Percentiles rank a stretch among this genome's conserved stretches.
These are phyloP conservation scores for Chalciporus piperatus DNA, from an alignment of 768 basidiomycete genomes.

Conservation along the genomic window DNA sequence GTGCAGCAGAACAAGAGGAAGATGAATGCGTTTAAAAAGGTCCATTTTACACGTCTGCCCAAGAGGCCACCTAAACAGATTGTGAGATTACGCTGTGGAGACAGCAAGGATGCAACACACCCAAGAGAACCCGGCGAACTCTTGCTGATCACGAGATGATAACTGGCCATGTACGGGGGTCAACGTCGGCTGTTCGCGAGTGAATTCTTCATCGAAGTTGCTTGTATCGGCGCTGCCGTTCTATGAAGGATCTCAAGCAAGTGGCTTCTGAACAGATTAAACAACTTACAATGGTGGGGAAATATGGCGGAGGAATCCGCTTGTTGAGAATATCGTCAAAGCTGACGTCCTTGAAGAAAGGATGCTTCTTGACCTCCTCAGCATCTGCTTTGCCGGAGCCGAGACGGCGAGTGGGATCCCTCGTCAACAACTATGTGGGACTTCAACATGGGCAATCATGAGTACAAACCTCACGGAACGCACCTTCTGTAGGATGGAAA, in stretches of 20 bases:
- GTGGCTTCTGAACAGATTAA: background rate
- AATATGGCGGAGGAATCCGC: constrained; percentile 95
- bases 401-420: constrained; percentile 87
- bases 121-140: constrained; percentile 98
- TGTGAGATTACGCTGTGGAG: background rate
- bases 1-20: constrained; percentile 33
- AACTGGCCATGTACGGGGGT: constrained; percentile 97
- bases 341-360: constrained; percentile 98
- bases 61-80: constrained; percentile 38
- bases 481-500: constrained; percentile 93
- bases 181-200: constrained; percentile 91
- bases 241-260: constrained; percentile 35
- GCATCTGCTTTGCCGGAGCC: constrained; percentile 92
- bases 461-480: constrained; percentile 1
- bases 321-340: constrained; percentile 98
- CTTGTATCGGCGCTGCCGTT: constrained; percentile 84
- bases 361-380: constrained; percentile 94
- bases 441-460: constrained; percentile 2
- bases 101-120: constrained; percentile 35
- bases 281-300: constrained; percentile 84
- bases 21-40: constrained; percentile 26
- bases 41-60: constrained; percentile 55
- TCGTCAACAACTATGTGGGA: constrained; percentile 75
- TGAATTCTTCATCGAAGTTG: constrained; percentile 98
- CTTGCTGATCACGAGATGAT: constrained; percentile 84